Conservation (phyloP, 2,329 filamentous ascomycete species). For the Acarospora socialis region DNA sequence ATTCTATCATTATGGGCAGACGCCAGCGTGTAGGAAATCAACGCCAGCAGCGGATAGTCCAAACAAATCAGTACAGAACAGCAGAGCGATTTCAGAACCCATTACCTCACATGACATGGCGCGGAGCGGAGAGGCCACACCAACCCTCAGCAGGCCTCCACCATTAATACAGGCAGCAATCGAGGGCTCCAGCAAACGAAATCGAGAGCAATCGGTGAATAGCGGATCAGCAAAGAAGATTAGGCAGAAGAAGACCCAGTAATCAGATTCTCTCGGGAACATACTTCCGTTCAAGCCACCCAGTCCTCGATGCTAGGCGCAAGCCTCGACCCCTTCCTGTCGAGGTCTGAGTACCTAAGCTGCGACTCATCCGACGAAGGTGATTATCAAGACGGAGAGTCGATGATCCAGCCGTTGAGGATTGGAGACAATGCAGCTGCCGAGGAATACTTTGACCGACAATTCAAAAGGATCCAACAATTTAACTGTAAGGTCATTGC, state of each 20-base stretch:
- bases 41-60: not conserved
- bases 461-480: conserved; percentile 31
- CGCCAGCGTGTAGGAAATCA: not conserved
- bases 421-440: conserved; percentile 28
- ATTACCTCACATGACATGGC: not conserved
- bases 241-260: too few relatives aligned
- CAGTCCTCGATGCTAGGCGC: too few relatives aligned
- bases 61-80: too few relatives aligned
- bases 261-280: too few relatives aligned
- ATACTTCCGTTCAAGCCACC: too few relatives aligned
- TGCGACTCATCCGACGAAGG: not conserved
- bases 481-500: conserved; percentile 31
- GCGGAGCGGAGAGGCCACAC: too few relatives aligned
- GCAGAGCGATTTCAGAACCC: not conserved
- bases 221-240: not conserved
- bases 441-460: conserved; percentile 26
- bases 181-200: not conserved
- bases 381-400: not conserved
- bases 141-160: not conserved
- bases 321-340: too few relatives aligned
- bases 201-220: not conserved
- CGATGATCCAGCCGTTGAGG: conserved; percentile 3
- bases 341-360: too few relatives aligned
- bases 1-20: conserved; percentile 2
- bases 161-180: not conserved